Base-by-base conservation (phyloP, 306 rosid genomes). In the Oemleria cerasiformis region DNA sequence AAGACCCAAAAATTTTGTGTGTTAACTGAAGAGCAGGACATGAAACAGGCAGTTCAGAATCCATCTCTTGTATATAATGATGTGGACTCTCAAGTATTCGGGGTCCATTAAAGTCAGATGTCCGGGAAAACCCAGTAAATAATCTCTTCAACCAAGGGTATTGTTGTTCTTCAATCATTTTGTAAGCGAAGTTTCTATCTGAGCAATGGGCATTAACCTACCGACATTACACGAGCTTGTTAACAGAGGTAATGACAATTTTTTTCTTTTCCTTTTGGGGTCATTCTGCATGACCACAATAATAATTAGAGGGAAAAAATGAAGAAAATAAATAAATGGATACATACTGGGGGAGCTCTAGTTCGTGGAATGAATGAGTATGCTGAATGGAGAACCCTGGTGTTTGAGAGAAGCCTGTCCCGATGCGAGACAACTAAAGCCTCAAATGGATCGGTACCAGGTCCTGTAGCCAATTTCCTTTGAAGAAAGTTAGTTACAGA, bases 261-360 rank as follows among this genome's bases (percentile, higher is more conserved):
- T 61, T 49, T 38, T 72, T 73, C 14, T 21, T 65, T 17, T 7
- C 63, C 6, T 23, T 12, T 40, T 15, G 3, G 36, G n/a, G 14
- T 40, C 49, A 14, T 9, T 41, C 36, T 40, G 41, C 49, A 25
- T 20, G 16, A 19, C 50, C 49, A 68, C 62, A 68, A 68, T 20
- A 38, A 65, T 65, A 25, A 34, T 14, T 8, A 44, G 0, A 13
- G 11, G 20, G 2, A 50, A 62, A 47, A 53, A 50, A 65, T 68
- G 42, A 51, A 12, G 9, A 64, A 68, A 75, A 75, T 63, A 61
- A 77, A 78, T 53, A 65, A 49, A 57, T 56, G 6, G 58, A 66
- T 41, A 87, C 89, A 78, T 91, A 95, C 99, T 8, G 96, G 97
- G 36, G 99, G 97, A 66, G 99, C 96, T 85, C 99, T 88, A 77